Evolutionary conservation across 257 asterid genomes (phyloP).

Genomic region (Fraxinus americana): DNA sequence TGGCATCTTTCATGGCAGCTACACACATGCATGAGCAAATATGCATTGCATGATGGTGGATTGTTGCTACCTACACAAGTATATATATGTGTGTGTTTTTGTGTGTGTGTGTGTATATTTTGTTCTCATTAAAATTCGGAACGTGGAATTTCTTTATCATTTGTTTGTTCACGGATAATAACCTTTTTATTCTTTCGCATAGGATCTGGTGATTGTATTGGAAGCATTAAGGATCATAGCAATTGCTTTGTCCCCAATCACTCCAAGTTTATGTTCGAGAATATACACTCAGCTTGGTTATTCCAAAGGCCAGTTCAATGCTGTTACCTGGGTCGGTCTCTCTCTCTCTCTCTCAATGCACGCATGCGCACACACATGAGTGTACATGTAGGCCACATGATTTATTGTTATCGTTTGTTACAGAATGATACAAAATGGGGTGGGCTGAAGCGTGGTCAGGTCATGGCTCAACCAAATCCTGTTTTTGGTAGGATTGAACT

Average conservation of each 20-base stretch:
- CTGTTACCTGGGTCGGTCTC: conserved; percentile 64
- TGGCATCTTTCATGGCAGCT: conserved; percentile 1
- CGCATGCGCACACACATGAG: background rate
- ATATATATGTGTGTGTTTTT: too few relatives aligned
- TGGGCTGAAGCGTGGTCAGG: conserved; percentile 74
- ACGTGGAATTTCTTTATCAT: background rate
- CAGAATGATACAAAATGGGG: conserved; percentile 94
- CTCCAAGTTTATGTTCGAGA: conserved; percentile 68
- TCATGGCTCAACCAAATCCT: conserved; percentile 72
- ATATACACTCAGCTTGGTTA: conserved; percentile 90
- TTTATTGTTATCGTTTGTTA: conserved; percentile 22
- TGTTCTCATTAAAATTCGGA: background rate
- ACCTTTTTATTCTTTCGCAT: conserved; percentile 6
- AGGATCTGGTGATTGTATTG: conserved; percentile 80
- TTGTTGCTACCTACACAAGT: background rate
- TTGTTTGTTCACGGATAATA: background rate
- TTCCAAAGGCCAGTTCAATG: conserved; percentile 72
- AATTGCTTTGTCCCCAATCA: conserved; percentile 71
- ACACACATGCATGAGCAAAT: background rate
- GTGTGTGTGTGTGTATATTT: background rate
- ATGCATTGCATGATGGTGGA: background rate
- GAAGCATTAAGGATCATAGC: conserved; percentile 87
- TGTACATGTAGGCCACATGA: conserved; percentile 13
- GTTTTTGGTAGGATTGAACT: conserved; percentile 80
- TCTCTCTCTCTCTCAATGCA: conserved; percentile 31